These are phyloP conservation scores for Ustilaginoidea virens DNA, from an alignment of 2,329 filamentous ascomycete species.

Conservation along the genomic window DNA sequence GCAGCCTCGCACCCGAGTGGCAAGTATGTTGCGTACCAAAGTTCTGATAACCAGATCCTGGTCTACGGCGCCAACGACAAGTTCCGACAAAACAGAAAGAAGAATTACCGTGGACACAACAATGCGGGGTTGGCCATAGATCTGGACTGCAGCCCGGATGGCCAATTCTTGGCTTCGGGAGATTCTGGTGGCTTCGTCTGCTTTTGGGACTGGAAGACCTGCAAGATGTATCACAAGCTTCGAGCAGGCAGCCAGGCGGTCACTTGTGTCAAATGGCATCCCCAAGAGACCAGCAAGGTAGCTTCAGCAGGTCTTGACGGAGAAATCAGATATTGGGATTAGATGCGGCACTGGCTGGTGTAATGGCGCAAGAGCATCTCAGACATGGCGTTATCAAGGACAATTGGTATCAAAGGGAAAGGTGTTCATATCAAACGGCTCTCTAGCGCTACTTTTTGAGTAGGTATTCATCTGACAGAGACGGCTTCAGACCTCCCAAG, in stretches of 20 bases:
- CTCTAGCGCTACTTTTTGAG: no score
- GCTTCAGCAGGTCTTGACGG: slow-evolving; percentile 83
- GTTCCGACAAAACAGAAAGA: slow-evolving; percentile 95
- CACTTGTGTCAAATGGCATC: slow-evolving; percentile 87
- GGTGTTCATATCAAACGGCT: no score
- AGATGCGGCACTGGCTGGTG: no score
- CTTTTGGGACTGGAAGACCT: slow-evolving; percentile 99
- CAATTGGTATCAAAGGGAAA: no score
- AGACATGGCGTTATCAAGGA: background rate
- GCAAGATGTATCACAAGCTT: slow-evolving; percentile 97
- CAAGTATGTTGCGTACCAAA: slow-evolving; percentile 91
- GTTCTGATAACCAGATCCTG: slow-evolving; percentile 88
- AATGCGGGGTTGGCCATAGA: slow-evolving; percentile 90
- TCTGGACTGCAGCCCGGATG: slow-evolving; percentile 75
- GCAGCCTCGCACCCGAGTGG: slow-evolving; percentile 72
- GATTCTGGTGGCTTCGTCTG: slow-evolving; percentile 81
- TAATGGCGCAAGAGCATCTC: no score
- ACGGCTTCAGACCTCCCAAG: no score
- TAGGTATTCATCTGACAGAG: no score
- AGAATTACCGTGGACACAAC: slow-evolving; percentile 90
- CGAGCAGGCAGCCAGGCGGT: slow-evolving; percentile 69
- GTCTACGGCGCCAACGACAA: slow-evolving; percentile 91
- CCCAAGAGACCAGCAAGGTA: slow-evolving; percentile 92
- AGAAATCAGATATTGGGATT: slow-evolving; percentile 88
- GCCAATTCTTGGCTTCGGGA: slow-evolving; percentile 76